These are phyloP conservation scores for Zanthoxylum bungeanum DNA, from an alignment of 345 rosid genomes.

Conservation along the genomic window DNA sequence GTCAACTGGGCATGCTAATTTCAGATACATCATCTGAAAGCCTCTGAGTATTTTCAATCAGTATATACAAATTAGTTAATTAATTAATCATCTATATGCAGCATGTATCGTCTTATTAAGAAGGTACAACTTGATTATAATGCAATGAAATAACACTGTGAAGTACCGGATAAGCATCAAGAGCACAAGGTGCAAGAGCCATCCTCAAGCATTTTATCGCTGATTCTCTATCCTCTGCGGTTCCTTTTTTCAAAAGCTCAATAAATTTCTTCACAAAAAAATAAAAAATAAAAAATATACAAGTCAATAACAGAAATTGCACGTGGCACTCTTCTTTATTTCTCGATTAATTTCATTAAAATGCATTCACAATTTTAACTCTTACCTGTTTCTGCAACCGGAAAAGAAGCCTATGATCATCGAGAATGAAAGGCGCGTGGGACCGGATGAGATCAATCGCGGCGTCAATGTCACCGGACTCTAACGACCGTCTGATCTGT, in stretches of 20 bases:
- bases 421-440: conserved; percentile 72
- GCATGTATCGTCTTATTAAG: background rate
- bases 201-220: conserved; percentile 81
- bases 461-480: conserved; percentile 67
- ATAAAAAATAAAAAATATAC: background rate
- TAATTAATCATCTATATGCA: background rate
- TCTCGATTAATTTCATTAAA: background rate
- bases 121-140: background rate
- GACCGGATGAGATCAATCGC: conserved; percentile 60
- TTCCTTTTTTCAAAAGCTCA: conserved; percentile 83
- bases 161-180: conserved; percentile 89
- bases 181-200: conserved; percentile 91
- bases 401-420: conserved; percentile 76
- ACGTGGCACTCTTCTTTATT: background rate
- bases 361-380: conserved; percentile 9
- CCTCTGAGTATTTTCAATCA: background rate
- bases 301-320: background rate
- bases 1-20: background rate
- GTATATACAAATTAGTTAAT: background rate
- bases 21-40: background rate
- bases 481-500: conserved; percentile 69
- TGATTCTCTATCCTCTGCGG: conserved; percentile 51
- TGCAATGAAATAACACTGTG: background rate
- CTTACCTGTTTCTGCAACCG: conserved; percentile 86
- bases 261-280: conserved; percentile 65